These are phyloP conservation scores for Gossypium mustelinum DNA, from an alignment of 345 rosid genomes.

Conservation along the genomic window DNA sequence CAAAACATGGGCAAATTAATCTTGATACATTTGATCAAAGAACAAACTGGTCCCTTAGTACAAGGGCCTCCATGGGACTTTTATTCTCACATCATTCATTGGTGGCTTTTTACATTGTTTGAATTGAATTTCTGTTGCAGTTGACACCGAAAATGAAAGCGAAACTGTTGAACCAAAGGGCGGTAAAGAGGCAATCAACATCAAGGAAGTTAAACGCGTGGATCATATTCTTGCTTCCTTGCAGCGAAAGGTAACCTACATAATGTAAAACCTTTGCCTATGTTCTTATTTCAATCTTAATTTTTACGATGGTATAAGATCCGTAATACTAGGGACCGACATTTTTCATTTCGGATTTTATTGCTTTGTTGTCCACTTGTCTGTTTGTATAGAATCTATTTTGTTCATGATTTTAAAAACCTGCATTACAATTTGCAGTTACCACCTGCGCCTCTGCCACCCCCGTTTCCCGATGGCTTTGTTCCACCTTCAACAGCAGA, in stretches of 20 bases:
- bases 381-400: background rate
- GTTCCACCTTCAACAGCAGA: constrained; percentile 49
- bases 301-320: background rate
- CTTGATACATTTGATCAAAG: too few species aligned
- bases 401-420: background rate
- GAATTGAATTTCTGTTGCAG: constrained; percentile 33
- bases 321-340: background rate
- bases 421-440: constrained; percentile 39
- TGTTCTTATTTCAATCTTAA: background rate
- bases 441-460: constrained; percentile 90
- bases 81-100: background rate
- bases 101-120: background rate
- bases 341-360: background rate
- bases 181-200: constrained; percentile 59
- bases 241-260: constrained; percentile 66
- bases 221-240: constrained; percentile 74
- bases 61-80: too few species aligned
- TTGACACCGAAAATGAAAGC: constrained; percentile 65
- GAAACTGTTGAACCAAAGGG: constrained; percentile 53
- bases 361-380: background rate
- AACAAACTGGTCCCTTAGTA: too few species aligned
- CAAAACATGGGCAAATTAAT: too few species aligned
- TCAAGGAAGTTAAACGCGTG: constrained; percentile 81
- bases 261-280: background rate
- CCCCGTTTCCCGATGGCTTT: constrained; percentile 87